Evolutionary conservation across 2,329 filamentous ascomycete genomes (phyloP).

Genomic region (Colletotrichum aenigma): DNA sequence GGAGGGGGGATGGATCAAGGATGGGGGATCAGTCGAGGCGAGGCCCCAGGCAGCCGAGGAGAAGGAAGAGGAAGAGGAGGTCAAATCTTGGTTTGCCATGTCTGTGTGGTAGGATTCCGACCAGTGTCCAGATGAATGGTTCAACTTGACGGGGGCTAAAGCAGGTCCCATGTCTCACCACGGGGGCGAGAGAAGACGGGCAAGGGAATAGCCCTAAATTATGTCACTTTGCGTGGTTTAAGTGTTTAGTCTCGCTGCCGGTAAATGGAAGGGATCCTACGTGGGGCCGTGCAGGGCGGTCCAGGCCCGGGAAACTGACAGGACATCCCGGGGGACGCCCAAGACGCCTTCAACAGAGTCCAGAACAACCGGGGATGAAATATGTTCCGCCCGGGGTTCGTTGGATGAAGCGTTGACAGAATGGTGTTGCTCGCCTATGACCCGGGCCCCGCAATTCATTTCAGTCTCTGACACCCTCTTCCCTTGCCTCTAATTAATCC

Average conservation of each 20-base stretch:
- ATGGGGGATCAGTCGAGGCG: neutral
- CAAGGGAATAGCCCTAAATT: neutral
- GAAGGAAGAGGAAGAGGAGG: neutral
- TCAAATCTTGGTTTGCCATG: neutral
- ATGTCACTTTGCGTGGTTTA: neutral
- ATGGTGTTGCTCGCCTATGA: neutral
- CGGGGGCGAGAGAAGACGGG: neutral
- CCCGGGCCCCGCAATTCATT: neutral
- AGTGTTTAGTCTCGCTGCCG: neutral
- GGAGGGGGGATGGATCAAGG: neutral
- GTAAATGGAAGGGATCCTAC: conserved; percentile 7
- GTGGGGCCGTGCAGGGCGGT: conserved; percentile 3
- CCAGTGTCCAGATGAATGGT: neutral
- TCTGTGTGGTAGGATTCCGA: neutral
- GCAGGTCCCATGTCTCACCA: neutral
- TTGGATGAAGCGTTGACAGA: neutral
- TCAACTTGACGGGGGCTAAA: neutral
- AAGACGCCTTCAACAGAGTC: neutral
- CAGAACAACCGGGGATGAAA: neutral
- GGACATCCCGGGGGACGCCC: neutral
- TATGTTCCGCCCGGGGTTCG: neutral
- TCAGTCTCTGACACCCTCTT: neutral
- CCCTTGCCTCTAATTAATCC: neutral
- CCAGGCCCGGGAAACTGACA: neutral
- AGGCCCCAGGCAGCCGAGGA: neutral